Evolutionary conservation across 1,284 basidiomycete genomes (phyloP), one percentile per base, ranked within the genome.

Genomic region (Salmacisia buchloeana): DNA sequence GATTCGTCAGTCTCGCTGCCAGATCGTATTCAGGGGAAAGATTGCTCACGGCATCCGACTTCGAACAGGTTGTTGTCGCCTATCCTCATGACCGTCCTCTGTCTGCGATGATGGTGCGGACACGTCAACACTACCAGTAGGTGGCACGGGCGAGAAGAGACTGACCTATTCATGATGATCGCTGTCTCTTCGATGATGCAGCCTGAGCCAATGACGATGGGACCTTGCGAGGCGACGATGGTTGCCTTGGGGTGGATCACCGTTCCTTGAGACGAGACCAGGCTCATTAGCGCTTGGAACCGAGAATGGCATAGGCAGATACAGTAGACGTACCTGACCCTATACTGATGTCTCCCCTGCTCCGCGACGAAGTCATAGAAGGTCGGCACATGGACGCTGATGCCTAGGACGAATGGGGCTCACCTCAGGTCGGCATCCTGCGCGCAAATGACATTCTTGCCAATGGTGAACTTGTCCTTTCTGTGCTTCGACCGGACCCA

Each of bases 221-320:
- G 88, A 0, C 90, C 92, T 4, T 86, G 87, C 46, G 91, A 86
- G 6, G 92, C 92, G 67, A 93, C 88, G 67, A 97, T 89, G 33
- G 89, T 90, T 0, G 90, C 91, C 77, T 91, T 91, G 0, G 94
- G 94, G 72, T 97, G 94, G n/a, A 98, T 86, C 58, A 97, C 88
- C 1, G 89, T 89, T n/a, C n/a, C n/a, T n/a, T n/a, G n/a, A n/a
- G n/a, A n/a, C n/a, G n/a, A n/a, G 15, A 7, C 6, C 6, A 7
- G 25, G 15, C 6, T n/a, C n/a, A n/a, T n/a, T n/a, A n/a, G n/a
- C n/a, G 33, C 70, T 23, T 56, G 46, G 6, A 23, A 54, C 18
- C 23, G 43, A 29, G 33, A 31, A 43, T 3, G n/a, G 13, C 2
- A 12, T 33, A 7, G 18, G 6, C 1, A 49, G 36, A 46, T 18